Conservation (phyloP, 148 eudicot species). For the Suaeda aralocaspica region DNA sequence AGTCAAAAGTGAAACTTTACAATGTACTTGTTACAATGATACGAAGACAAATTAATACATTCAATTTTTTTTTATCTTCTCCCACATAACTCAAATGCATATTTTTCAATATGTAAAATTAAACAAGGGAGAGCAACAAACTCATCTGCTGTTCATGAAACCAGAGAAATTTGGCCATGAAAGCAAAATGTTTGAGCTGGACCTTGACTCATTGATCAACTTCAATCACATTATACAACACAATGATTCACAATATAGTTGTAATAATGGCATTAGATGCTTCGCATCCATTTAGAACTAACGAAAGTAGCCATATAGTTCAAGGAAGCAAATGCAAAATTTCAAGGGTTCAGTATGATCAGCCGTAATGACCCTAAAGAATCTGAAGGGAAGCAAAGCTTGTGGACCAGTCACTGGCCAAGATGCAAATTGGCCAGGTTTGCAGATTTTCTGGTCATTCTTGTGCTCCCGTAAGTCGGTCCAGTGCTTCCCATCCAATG, state of each 20-base stretch:
- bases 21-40: no score
- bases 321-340: constrained; percentile 83
- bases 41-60: no score
- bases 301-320: constrained; percentile 81
- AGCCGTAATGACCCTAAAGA: constrained; percentile 59
- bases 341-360: constrained; percentile 65
- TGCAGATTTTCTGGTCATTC: constrained; percentile 73
- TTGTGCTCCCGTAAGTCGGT: constrained; percentile 70
- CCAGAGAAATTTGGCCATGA: neutral
- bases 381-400: constrained; percentile 82
- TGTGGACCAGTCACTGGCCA: constrained; percentile 66
- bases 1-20: no score
- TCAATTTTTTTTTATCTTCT: no score
- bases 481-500: constrained; percentile 77
- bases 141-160: no score
- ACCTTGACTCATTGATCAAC: neutral
- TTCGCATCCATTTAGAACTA: constrained; percentile 12
- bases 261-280: neutral
- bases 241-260: no score
- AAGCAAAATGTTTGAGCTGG: neutral
- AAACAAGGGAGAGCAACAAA: no score
- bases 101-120: no score
- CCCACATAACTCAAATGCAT: no score
- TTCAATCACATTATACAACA: constrained; percentile 2
- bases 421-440: constrained; percentile 86